Conservation (phyloP, 169 alveolate species). For the Plasmodium yoelii region DNA sequence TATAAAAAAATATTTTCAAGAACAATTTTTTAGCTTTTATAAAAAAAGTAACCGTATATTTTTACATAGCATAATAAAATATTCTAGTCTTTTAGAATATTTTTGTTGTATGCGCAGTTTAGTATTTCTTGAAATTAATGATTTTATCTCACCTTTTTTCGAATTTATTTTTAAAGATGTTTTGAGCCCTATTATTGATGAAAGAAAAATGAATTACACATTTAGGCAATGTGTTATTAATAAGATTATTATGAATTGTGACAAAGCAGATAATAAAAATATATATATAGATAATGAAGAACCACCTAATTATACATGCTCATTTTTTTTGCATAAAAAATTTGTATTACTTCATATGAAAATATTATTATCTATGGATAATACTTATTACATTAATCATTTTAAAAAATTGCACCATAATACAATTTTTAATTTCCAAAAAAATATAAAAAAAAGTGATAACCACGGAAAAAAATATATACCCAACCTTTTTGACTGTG, state of each 20-base stretch:
- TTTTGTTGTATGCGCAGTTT: conserved; percentile 74
- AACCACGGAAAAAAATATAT: background rate
- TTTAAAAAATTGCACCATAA: background rate
- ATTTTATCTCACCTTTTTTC: conserved; percentile 65
- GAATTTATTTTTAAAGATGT: conserved; percentile 71
- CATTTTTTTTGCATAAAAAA: conserved; percentile 60
- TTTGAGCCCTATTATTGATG: conserved; percentile 58
- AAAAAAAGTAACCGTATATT: conserved; percentile 65
- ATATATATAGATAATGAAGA: background rate
- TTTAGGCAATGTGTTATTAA: conserved; percentile 65
- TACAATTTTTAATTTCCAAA: background rate
- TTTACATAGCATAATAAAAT: conserved; percentile 69
- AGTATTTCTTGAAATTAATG: conserved; percentile 73
- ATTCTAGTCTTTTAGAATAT: conserved; percentile 55
- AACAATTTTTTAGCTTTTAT: conserved; percentile 47
- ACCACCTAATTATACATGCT: conserved; percentile 24
- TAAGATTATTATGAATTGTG: background rate
- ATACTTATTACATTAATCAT: conserved; percentile 1
- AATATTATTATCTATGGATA: conserved; percentile 29
- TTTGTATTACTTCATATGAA: conserved; percentile 62
- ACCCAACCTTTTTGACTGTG: background rate
- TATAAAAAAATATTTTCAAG: conserved; percentile 61
- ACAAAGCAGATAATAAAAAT: background rate
- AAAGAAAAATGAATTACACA: conserved; percentile 55
- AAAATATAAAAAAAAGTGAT: background rate